phyloP scores from a whole-genome alignment of 129 eudicot genomes.

The Solidago caesia region DNA sequence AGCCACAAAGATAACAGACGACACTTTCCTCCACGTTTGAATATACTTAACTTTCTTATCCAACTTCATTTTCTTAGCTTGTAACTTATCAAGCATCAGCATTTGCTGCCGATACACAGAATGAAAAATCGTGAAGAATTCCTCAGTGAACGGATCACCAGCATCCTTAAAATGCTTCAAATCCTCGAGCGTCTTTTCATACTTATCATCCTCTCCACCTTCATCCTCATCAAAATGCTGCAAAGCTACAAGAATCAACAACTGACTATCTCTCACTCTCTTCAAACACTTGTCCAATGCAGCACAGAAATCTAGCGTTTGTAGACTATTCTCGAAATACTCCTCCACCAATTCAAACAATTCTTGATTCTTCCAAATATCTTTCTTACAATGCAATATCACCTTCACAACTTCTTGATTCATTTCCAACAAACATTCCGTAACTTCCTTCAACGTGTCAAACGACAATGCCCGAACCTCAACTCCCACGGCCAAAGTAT shows the following conservation, averaged over 20 bases:
- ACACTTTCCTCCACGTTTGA: constrained; percentile 73
- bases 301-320: constrained; percentile 76
- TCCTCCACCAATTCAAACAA: constrained; percentile 84
- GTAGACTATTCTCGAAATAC: constrained; percentile 75
- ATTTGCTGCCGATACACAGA: constrained; percentile 70
- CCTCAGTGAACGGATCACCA: constrained; percentile 84
- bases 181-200: constrained; percentile 60
- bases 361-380: constrained; percentile 81
- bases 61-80: constrained; percentile 52
- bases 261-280: constrained; percentile 63
- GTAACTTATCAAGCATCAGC: constrained; percentile 75
- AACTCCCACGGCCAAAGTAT: constrained; percentile 65
- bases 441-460: constrained; percentile 74
- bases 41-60: constrained; percentile 64
- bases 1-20: constrained; percentile 65
- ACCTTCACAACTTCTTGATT: constrained; percentile 88
- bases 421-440: constrained; percentile 80
- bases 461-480: constrained; percentile 78
- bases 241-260: constrained; percentile 68
- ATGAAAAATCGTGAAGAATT: constrained; percentile 64
- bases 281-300: constrained; percentile 77
- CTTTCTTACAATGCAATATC: constrained; percentile 80
- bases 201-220: constrained; percentile 42
- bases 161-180: constrained; percentile 63
- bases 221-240: constrained; percentile 76